Evolutionary conservation across 2,329 filamentous ascomycete genomes (phyloP), one percentile per base, ranked within the genome.

Genomic region (Fusarium gaditjirri): DNA sequence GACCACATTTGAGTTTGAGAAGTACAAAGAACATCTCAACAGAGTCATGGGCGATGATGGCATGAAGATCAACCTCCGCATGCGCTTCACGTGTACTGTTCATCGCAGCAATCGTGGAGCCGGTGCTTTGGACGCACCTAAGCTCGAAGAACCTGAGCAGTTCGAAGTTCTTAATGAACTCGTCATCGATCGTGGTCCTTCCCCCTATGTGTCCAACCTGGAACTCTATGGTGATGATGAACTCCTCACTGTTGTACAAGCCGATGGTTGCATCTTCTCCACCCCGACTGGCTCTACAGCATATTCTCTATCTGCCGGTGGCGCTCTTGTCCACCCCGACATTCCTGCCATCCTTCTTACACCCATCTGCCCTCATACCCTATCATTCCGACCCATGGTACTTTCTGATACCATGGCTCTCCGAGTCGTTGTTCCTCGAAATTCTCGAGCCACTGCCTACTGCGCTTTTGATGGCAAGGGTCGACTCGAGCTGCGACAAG

Each of bases 151-250:
- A 81, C 94, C 92, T 47, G 95, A 98, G 84, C 95, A 97, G 78
- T 98, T 98, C 72, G 96, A 99, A 84, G 95, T 99, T 25, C 90
- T 99, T 72, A 99, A 99, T 83, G 96, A 99, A 84, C 91, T 99
- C 56, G 95, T 99, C 81, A 98, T 99, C 77, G 96, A 99, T 83
- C 93, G 96, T 67, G 96, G 96, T 71, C 96, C 96, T 78, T 97
- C 94, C 21, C 95, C 95, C 25, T 99, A 98, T 80, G 95, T 99
- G 65, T 98, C 95, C 46, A 97, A 97, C 83, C 87, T 99, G 42
- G 96, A 99, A 84, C 87, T 99, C 16, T 98, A 97, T 80, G 96
- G 95, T 71, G 96, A 99, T 79, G 93, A 97, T 78, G 94, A 97
- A 81, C 91, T 98, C 46, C 88, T 99, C 75, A 99, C 96, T 21